Evolutionary conservation across 2,329 filamentous ascomycete genomes (phyloP), one percentile per base, ranked within the genome.

Genomic region (Calonectria hawksworthii): DNA sequence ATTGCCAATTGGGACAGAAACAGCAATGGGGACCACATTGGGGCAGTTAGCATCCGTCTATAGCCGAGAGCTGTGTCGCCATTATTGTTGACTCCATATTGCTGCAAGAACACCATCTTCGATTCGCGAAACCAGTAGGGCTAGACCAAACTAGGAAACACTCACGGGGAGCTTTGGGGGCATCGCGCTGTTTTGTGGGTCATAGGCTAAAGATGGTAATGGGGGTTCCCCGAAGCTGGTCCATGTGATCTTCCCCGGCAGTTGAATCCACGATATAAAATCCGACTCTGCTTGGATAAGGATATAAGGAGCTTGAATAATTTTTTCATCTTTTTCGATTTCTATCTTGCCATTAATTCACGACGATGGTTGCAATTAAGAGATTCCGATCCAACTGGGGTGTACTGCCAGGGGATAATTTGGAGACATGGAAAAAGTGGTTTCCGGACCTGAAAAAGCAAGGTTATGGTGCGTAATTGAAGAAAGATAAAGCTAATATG

Each of bases 401-500:
- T 13, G 61, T 65, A 18, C 16, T 65, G 13, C 38, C 61, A 11
- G 41, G 28, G 10, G 61, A 65, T 18, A 65, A 34, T 18, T 50
- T 65, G 38, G 26, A 50, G 41, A 65, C 38, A 1, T 65, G 61
- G 61, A 65, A 65, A 23, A 65, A 50, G 16, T 65, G 61, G 61
- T 65, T 50, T 23, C 61, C 61, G 16, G 41, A 50, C 21, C 4
- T 65, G 16, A 50, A 65, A 50, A 32, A 34, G 14, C 41, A 65
- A 41, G 56, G 34, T 0, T 65, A 50, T 11, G 41, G 61, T 65
- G 18, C 7, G 61, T 16, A 11, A 32, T 50, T 34, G 11, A 1
- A 14, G 23, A 1, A 13, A 13, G 23, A 47, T 5, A 10, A 47
- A 10, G 2, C n/a, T n/a, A 5, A 5, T 9, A 47, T 13, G 5